Evolutionary conservation across 345 rosid species (phyloP).

Genomic region (Aquilaria yunnanensis): DNA sequence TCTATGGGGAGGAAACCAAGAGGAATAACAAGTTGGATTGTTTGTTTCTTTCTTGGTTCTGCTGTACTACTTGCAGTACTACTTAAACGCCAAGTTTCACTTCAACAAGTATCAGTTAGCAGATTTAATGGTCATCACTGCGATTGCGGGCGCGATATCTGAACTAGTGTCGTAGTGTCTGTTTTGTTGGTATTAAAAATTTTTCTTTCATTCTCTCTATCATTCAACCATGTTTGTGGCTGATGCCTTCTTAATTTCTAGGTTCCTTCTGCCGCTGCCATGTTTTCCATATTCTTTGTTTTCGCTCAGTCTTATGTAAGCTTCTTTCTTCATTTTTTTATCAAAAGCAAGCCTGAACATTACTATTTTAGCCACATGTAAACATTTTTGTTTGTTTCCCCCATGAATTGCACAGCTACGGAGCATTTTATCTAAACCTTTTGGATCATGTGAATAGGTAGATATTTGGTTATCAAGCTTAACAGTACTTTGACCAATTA

Average conservation of each 20-base stretch:
- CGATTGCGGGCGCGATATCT: slow-evolving; percentile 72
- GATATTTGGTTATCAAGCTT: not conserved
- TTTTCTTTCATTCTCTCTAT: not conserved
- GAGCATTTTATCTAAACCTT: slow-evolving; percentile 86
- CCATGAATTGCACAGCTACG: slow-evolving; percentile 44
- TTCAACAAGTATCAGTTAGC: slow-evolving; percentile 86
- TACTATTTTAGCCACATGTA: too few species aligned
- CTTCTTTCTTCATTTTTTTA: slow-evolving; percentile 7
- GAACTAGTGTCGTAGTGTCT: slow-evolving; percentile 40
- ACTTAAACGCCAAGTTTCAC: slow-evolving; percentile 81
- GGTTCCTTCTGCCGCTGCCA: slow-evolving; percentile 83
- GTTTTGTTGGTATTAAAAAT: not conserved
- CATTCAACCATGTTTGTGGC: not conserved
- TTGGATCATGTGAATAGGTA: slow-evolving; percentile 79
- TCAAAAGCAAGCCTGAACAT: too few species aligned
- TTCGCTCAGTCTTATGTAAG: slow-evolving; percentile 79
- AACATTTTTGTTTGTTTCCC: not conserved
- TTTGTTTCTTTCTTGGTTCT: slow-evolving; percentile 1
- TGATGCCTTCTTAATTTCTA: slow-evolving; percentile 13
- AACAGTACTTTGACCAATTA: too few species aligned
- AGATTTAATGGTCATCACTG: slow-evolving; percentile 74
- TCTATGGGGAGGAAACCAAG: not conserved
- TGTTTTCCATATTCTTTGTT: slow-evolving; percentile 49
- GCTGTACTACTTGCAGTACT: slow-evolving; percentile 42
- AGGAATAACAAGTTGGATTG: not conserved